Percentiles rank a stretch among this genome's conserved stretches.
Evolutionary conservation across 352 stramenopile species (phyloP).

Genomic region (Thraustochytrium sp.): DNA sequence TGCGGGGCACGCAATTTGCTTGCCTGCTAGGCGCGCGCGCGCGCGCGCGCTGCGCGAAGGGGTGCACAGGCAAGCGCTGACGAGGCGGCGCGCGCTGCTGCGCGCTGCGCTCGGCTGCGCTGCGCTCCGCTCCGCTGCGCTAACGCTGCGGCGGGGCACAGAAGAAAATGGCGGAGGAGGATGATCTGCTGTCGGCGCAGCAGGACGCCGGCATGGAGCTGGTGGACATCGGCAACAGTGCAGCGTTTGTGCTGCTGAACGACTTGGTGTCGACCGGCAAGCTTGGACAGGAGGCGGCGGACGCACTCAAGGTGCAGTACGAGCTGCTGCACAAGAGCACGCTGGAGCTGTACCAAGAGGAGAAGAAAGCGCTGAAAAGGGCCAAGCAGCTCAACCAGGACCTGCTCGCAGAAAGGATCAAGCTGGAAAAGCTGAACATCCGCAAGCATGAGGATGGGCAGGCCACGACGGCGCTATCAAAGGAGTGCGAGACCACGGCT

Average conservation of each 20-base stretch:
- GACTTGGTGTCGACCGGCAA: slow-evolving; percentile 3
- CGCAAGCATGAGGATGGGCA: slow-evolving; percentile 69
- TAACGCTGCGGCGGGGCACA: too few relatives aligned
- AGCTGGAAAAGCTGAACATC: slow-evolving; percentile 72
- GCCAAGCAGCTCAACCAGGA: slow-evolving; percentile 73
- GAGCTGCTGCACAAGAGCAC: slow-evolving; percentile 13
- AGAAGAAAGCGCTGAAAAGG: slow-evolving; percentile 56
- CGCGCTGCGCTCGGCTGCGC: too few relatives aligned
- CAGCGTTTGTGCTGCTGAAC: slow-evolving; percentile 32
- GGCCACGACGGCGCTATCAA: slow-evolving; percentile 65
- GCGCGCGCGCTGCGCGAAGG: too few relatives aligned
- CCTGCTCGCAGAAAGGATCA: slow-evolving; percentile 73
- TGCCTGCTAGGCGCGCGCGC: too few relatives aligned
- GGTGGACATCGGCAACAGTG: slow-evolving; percentile 15
- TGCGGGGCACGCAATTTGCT: too few relatives aligned
- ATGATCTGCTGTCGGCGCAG: not conserved
- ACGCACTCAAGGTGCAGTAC: slow-evolving; percentile 19
- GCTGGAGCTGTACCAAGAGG: slow-evolving; percentile 31
- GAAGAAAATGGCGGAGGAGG: not conserved
- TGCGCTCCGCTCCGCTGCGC: too few relatives aligned
- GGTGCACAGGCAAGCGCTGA: too few relatives aligned
- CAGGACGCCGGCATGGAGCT: not conserved
- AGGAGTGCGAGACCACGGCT: slow-evolving; percentile 66
- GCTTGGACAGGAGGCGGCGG: not conserved
- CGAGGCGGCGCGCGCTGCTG: too few relatives aligned